Evolutionary conservation across 2,329 filamentous ascomycete genomes (phyloP), one percentile per base, ranked within the genome.

Genomic region (Aplosporella prunicola): DNA sequence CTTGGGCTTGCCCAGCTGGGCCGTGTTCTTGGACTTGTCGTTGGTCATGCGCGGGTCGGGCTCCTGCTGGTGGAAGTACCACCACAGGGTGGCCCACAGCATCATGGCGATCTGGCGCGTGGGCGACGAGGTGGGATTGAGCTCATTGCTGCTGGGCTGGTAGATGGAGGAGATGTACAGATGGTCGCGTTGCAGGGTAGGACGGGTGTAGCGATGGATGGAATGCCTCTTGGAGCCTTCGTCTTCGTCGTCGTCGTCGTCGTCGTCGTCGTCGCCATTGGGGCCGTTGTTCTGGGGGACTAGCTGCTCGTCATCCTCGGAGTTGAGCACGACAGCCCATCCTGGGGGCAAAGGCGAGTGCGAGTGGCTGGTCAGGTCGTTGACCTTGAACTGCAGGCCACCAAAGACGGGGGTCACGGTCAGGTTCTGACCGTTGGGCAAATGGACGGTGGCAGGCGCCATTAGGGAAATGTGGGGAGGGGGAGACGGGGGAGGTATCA

Each of bases 21-120:
- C 81, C 0, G 86, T 89, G 40, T 69, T 57, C 45, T 70, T 72
- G 1, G 79, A 82, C 0, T 73, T 67, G 5, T 75, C 65, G 5
- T 75, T 83, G 13, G 69, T 68, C 22, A 91, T 54, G 33, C 75
- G 71, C 0, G 73, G 68, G 15, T 72, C 67, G 0, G 89, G 89
- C 49, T 80, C 72, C 1, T 78, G 72, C 58, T 93, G 85, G 62
- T 95, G 88, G 51, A 95, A 96, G 66, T 96, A 96, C 89, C 89
- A 96, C 67, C 86, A 94, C 27, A 96, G 67, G 1, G 86, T 88
- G 22, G 87, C 78, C 84, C 86, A 96, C 5, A 96, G 71, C 82
- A 95, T 93, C 84, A 95, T 87, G 47, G 89, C 89, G 43, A 94
- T 84, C 62, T 93, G 84, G 29, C 88, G 72, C 1, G 86, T 91